These are phyloP conservation scores for Microascus cirrosus DNA, from an alignment of 2,329 filamentous ascomycete species.

Conservation along the genomic window DNA sequence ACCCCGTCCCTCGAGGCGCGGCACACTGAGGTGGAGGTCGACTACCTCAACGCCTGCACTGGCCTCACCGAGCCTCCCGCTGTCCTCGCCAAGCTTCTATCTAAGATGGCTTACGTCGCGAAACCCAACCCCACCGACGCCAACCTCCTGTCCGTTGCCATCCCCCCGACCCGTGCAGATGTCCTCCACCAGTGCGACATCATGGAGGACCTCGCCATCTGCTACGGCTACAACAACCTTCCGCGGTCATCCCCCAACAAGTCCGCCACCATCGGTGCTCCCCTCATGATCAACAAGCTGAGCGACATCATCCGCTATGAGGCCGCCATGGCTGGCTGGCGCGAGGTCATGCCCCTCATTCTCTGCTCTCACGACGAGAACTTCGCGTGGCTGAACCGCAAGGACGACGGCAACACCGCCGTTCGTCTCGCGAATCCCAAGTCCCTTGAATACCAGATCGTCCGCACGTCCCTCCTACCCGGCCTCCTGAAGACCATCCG, in stretches of 20 bases:
- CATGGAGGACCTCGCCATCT: slow-evolving; percentile 96
- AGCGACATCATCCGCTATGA: slow-evolving; percentile 83
- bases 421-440: slow-evolving; percentile 87
- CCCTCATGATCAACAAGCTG: slow-evolving; percentile 88
- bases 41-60: slow-evolving; percentile 89
- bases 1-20: slow-evolving; percentile 74
- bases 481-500: slow-evolving; percentile 87
- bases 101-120: slow-evolving; percentile 82
- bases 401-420: slow-evolving; percentile 73
- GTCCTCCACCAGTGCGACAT: slow-evolving; percentile 94
- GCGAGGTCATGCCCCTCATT: slow-evolving; percentile 90
- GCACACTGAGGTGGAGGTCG: slow-evolving; percentile 69
- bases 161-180: slow-evolving; percentile 86
- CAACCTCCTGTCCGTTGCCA: slow-evolving; percentile 66
- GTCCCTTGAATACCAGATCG: slow-evolving; percentile 86
- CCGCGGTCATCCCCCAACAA: slow-evolving; percentile 80
- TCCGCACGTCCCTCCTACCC: slow-evolving; percentile 75
- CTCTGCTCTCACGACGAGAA: slow-evolving; percentile 98
- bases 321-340: slow-evolving; percentile 89
- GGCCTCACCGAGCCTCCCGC: slow-evolving; percentile 67
- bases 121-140: slow-evolving; percentile 52
- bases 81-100: slow-evolving; percentile 67
- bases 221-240: slow-evolving; percentile 95
- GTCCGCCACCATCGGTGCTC: slow-evolving; percentile 74
- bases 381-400: slow-evolving; percentile 86